phyloP scores from a whole-genome alignment of 345 rosid species.

The Xanthoceras sorbifolium region DNA sequence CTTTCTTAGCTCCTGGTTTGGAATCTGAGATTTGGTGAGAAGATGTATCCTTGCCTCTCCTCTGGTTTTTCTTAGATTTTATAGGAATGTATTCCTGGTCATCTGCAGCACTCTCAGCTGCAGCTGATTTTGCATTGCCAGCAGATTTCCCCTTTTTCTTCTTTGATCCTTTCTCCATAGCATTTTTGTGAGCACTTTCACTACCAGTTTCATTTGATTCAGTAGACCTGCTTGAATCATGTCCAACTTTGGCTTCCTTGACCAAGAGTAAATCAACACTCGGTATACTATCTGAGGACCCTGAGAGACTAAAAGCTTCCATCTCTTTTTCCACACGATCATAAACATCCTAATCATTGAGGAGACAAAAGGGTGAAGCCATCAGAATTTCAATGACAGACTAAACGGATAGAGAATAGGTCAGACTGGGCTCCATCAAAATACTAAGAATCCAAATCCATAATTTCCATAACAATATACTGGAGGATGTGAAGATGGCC shows the following conservation, averaged over 20 bases:
- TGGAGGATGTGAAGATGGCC: too few relatives aligned
- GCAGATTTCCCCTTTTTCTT: constrained; percentile 81
- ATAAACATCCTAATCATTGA: constrained; percentile 61
- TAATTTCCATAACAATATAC: background rate
- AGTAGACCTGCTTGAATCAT: constrained; percentile 44
- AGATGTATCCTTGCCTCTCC: constrained; percentile 71
- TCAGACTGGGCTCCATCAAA: background rate
- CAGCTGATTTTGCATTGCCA: constrained; percentile 46
- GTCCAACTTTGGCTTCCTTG: constrained; percentile 48
- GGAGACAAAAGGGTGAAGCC: constrained; percentile 22
- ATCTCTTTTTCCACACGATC: constrained; percentile 77
- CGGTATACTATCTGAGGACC: constrained; percentile 36
- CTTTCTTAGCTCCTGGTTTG: constrained; percentile 73
- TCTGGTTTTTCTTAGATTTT: constrained; percentile 87
- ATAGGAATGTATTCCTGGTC: constrained; percentile 58
- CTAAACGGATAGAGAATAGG: background rate
- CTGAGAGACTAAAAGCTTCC: constrained; percentile 54
- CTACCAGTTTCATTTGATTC: constrained; percentile 50
- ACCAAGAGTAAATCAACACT: constrained; percentile 35
- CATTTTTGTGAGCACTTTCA: constrained; percentile 48
- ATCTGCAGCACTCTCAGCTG: constrained; percentile 54
- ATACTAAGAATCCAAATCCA: background rate
- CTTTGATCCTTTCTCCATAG: constrained; percentile 65
- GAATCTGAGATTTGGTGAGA: constrained; percentile 52
- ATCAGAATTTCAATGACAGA: constrained; percentile 27